Evolutionary conservation across 169 alveolate genomes (phyloP).

Genomic region (Fabrea salina): DNA sequence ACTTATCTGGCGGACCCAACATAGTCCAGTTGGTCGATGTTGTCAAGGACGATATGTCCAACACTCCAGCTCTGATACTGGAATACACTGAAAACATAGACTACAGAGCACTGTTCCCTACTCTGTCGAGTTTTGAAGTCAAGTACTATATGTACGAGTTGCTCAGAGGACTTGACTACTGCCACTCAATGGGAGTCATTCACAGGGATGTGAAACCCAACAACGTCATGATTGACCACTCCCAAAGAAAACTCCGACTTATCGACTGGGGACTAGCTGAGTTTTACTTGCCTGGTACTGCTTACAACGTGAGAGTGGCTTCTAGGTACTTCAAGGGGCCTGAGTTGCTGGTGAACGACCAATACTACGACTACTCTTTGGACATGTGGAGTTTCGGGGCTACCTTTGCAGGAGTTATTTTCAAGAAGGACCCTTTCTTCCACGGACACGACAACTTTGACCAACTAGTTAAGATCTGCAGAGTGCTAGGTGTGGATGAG

Average conservation of each 20-base stretch:
- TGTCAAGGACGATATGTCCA: slow-evolving; percentile 95
- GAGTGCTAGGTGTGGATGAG: slow-evolving; percentile 89
- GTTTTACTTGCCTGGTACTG: slow-evolving; percentile 96
- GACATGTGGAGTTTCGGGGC: slow-evolving; percentile 99
- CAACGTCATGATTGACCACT: slow-evolving; percentile 96
- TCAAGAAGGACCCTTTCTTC: slow-evolving; percentile 91
- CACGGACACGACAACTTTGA: slow-evolving; percentile 96
- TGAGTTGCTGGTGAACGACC: slow-evolving; percentile 95
- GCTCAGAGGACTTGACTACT: slow-evolving; percentile 86
- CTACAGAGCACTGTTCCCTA: slow-evolving; percentile 92
- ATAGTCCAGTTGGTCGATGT: slow-evolving; percentile 91
- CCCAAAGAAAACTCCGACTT: slow-evolving; percentile 83
- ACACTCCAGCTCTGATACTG: slow-evolving; percentile 92
- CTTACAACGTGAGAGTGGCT: slow-evolving; percentile 97
- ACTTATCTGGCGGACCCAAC: slow-evolving; percentile 96
- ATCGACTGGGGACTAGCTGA: slow-evolving; percentile 99
- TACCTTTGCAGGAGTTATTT: slow-evolving; percentile 90
- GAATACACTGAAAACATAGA: slow-evolving; percentile 90
- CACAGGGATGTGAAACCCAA: slow-evolving; percentile 97
- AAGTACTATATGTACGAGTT: slow-evolving; percentile 93
- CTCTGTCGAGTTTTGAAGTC: slow-evolving; percentile 91
- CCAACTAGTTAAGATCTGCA: slow-evolving; percentile 96
- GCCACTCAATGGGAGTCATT: slow-evolving; percentile 98
- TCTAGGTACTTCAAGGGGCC: slow-evolving; percentile 98
- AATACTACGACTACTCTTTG: slow-evolving; percentile 94